These are phyloP conservation scores for Didymella arachidicola DNA, from an alignment of 2,329 filamentous ascomycete species.

Conservation along the genomic window DNA sequence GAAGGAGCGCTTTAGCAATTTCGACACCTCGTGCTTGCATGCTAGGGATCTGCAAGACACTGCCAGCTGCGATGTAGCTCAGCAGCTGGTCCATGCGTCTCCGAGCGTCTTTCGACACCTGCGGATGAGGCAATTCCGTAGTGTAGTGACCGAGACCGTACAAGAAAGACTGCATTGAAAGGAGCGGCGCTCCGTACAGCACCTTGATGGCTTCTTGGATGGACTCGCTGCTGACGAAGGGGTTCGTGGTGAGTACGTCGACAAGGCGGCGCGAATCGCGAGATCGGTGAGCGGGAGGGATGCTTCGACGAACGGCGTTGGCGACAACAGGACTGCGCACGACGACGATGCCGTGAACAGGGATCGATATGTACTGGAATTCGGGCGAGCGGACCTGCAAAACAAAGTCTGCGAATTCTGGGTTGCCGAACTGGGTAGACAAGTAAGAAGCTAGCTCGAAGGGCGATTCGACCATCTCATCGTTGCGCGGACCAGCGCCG, in stretches of 20 bases:
- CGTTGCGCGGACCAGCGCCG: slow-evolving; percentile 20
- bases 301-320: slow-evolving; percentile 37
- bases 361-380: slow-evolving; percentile 40
- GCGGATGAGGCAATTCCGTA: slow-evolving; percentile 31
- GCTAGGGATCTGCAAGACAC: slow-evolving; percentile 63
- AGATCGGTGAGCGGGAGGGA: slow-evolving; percentile 29
- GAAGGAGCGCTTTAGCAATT: slow-evolving; percentile 65
- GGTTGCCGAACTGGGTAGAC: slow-evolving; percentile 44
- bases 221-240: slow-evolving; percentile 40
- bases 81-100: slow-evolving; percentile 54
- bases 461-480: slow-evolving; percentile 35
- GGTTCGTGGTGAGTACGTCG: slow-evolving; percentile 39
- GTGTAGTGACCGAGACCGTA: slow-evolving; percentile 42
- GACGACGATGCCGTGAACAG: slow-evolving; percentile 48
- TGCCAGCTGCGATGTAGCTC: slow-evolving; percentile 70
- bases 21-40: slow-evolving; percentile 67
- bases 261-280: slow-evolving; percentile 38
- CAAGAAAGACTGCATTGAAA: slow-evolving; percentile 37
- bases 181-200: slow-evolving; percentile 48
- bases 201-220: slow-evolving; percentile 48
- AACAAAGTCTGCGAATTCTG: slow-evolving; percentile 48
- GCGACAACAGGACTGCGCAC: slow-evolving; percentile 46
- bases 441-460: slow-evolving; percentile 47
- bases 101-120: slow-evolving; percentile 40
- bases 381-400: slow-evolving; percentile 46